Conservation (phyloP, 2,329 filamentous ascomycete species). For the Periconia digitata region DNA sequence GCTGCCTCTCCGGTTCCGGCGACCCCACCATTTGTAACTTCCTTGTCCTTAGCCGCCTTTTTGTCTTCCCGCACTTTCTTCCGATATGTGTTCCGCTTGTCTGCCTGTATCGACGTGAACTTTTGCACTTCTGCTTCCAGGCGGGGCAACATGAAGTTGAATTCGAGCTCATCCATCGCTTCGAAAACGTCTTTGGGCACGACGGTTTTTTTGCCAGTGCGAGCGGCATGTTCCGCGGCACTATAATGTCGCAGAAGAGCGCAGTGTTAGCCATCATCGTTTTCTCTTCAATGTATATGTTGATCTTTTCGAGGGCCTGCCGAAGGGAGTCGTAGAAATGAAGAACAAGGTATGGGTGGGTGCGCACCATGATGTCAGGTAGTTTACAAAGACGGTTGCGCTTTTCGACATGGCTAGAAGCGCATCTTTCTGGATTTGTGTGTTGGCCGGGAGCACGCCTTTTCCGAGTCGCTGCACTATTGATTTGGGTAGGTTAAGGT, state of each 20-base stretch:
- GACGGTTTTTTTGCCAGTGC: slow-evolving; percentile 75
- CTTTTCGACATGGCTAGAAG: slow-evolving; percentile 78
- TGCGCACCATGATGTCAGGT: slow-evolving; percentile 71
- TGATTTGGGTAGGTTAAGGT: slow-evolving; percentile 76
- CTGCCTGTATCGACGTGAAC: slow-evolving; percentile 72
- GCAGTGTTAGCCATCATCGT: neutral
- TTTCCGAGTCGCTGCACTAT: slow-evolving; percentile 80
- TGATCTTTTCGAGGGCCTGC: too few species aligned
- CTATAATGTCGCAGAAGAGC: slow-evolving; percentile 45
- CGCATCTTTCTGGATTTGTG: slow-evolving; percentile 81
- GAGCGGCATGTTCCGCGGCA: slow-evolving; percentile 70
- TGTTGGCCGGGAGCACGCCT: slow-evolving; percentile 76
- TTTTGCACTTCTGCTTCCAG: slow-evolving; percentile 77
- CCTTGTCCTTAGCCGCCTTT: slow-evolving; percentile 30
- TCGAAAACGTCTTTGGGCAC: slow-evolving; percentile 74
- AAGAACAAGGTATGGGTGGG: neutral
- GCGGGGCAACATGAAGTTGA: slow-evolving; percentile 68
- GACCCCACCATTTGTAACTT: slow-evolving; percentile 15
- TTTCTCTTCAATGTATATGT: neutral
- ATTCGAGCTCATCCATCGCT: slow-evolving; percentile 76
- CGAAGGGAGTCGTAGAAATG: too few species aligned
- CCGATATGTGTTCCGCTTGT: slow-evolving; percentile 73
- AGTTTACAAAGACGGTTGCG: slow-evolving; percentile 81
- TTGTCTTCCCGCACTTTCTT: slow-evolving; percentile 70
- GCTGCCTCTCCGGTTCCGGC: slow-evolving; percentile 2